A percentile compares a stretch with the other conserved stretches of the same genome.
These are phyloP conservation scores for Myxozyma udenii DNA, from an alignment of 805 yeast species.

Conservation along the genomic window DNA sequence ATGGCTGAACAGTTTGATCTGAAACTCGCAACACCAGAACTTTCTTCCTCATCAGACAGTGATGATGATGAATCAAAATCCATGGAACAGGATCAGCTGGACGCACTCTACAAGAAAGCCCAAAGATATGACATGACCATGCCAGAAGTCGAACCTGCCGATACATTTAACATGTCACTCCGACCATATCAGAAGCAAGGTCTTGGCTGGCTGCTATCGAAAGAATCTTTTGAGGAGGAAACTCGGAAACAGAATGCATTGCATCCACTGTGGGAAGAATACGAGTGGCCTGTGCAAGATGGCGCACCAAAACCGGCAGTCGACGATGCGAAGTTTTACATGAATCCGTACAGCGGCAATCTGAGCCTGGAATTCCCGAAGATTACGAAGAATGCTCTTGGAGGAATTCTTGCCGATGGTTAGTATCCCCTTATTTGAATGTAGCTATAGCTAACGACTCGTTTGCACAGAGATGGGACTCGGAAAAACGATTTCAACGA, in stretches of 20 bases:
- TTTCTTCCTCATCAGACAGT: slow-evolving; percentile 23
- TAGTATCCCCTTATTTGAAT: background rate
- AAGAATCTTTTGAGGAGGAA: slow-evolving; percentile 35
- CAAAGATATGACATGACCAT: slow-evolving; percentile 58
- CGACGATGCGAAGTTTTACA: slow-evolving; percentile 27
- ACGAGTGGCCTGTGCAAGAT: slow-evolving; percentile 63
- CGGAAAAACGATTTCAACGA: slow-evolving; percentile 85
- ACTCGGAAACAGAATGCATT: slow-evolving; percentile 50
- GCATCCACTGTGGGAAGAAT: slow-evolving; percentile 84
- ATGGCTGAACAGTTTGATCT: slow-evolving; percentile 26
- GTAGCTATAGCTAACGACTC: background rate
- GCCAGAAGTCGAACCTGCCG: slow-evolving; percentile 60
- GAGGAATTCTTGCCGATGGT: slow-evolving; percentile 89
- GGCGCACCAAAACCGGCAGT: slow-evolving; percentile 19
- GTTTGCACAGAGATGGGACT: slow-evolving; percentile 69
- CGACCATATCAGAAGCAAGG: slow-evolving; percentile 80
- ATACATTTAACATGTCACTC: slow-evolving; percentile 54
- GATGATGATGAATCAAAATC: slow-evolving; percentile 31
- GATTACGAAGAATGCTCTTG: slow-evolving; percentile 53
- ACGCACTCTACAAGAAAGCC: slow-evolving; percentile 68
- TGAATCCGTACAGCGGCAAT: slow-evolving; percentile 31
- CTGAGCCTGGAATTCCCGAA: slow-evolving; percentile 54
- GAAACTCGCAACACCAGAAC: slow-evolving; percentile 4
- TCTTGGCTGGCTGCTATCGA: slow-evolving; percentile 38
- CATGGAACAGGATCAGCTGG: slow-evolving; percentile 68